These are phyloP conservation scores for Pseudocercospora musae DNA, from an alignment of 2,329 filamentous ascomycete genomes.

Conservation along the genomic window DNA sequence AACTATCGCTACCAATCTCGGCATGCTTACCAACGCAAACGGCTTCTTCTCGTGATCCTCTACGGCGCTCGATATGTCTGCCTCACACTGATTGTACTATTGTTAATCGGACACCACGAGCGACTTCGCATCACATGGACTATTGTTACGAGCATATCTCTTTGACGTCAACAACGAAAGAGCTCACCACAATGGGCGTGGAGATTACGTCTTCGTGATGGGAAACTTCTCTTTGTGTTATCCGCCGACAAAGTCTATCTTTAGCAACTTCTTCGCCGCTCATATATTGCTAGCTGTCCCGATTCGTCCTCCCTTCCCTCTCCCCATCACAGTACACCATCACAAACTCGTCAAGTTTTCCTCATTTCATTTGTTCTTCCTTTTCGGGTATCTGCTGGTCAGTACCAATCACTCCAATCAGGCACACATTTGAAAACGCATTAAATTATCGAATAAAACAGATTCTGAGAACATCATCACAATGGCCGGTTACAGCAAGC, in stretches of 20 bases:
- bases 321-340: constrained; percentile 1
- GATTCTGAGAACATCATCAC: neutral
- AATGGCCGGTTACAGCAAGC: neutral
- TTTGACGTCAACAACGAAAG: neutral
- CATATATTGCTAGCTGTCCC: neutral
- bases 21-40: neutral
- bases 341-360: constrained; percentile 1
- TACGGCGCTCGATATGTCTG: neutral
- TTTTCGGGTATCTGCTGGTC: constrained; percentile 12
- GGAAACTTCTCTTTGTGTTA: constrained; percentile 1
- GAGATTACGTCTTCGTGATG: neutral
- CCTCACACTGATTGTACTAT: neutral
- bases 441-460: neutral
- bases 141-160: neutral
- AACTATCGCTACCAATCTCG: neutral
- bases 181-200: neutral
- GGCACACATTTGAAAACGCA: constrained; percentile 1
- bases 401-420: constrained; percentile 2
- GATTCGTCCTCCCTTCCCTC: neutral
- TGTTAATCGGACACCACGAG: neutral
- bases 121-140: neutral
- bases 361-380: constrained; percentile 8
- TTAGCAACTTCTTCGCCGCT: neutral
- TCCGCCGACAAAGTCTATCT: constrained; percentile 10
- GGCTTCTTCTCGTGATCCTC: neutral